Conservation (phyloP, 2,329 filamentous ascomycete genomes). For the Talaromyces verruculosus region DNA sequence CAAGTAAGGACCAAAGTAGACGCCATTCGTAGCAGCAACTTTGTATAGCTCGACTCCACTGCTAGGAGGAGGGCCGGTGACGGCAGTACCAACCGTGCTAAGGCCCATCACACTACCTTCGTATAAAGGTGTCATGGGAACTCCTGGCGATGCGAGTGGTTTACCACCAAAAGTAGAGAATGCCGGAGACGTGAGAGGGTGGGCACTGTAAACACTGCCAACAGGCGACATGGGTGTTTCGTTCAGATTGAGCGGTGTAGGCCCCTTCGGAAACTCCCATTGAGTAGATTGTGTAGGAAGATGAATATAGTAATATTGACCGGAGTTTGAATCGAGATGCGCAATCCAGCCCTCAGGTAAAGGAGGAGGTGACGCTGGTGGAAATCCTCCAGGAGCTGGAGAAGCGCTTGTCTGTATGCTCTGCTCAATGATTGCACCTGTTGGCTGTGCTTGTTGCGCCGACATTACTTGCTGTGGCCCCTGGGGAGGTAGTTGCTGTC, state of each 20-base stretch:
- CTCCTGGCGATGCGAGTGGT: slow-evolving; percentile 74
- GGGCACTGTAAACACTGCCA: slow-evolving; percentile 68
- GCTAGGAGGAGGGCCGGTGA: slow-evolving; percentile 75
- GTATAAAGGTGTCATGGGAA: slow-evolving; percentile 79
- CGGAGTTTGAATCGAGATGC: slow-evolving; percentile 90
- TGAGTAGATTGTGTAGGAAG: slow-evolving; percentile 92
- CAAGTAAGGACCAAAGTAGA: slow-evolving; percentile 96
- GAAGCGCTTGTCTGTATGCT: slow-evolving; percentile 32
- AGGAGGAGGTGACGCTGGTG: slow-evolving; percentile 82
- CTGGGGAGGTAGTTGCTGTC: slow-evolving; percentile 36
- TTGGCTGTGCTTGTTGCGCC: slow-evolving; percentile 39
- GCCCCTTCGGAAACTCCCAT: slow-evolving; percentile 98
- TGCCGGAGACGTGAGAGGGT: slow-evolving; percentile 69
- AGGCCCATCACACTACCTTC: slow-evolving; percentile 63
- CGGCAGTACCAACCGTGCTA: slow-evolving; percentile 39
- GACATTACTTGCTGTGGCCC: slow-evolving; percentile 26
- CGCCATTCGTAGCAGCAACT: slow-evolving; percentile 87
- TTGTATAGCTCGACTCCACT: slow-evolving; percentile 94
- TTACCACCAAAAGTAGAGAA: slow-evolving; percentile 52
- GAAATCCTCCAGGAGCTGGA: slow-evolving; percentile 47
- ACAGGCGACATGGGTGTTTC: slow-evolving; percentile 79
- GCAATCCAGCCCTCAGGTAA: slow-evolving; percentile 98
- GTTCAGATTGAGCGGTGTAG: slow-evolving; percentile 83
- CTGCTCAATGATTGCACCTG: slow-evolving; percentile 29
- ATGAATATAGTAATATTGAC: slow-evolving; percentile 99